Evolutionary conservation across 2,329 filamentous ascomycete genomes (phyloP).

Genomic region (Allantophomopsis cytisporea): DNA sequence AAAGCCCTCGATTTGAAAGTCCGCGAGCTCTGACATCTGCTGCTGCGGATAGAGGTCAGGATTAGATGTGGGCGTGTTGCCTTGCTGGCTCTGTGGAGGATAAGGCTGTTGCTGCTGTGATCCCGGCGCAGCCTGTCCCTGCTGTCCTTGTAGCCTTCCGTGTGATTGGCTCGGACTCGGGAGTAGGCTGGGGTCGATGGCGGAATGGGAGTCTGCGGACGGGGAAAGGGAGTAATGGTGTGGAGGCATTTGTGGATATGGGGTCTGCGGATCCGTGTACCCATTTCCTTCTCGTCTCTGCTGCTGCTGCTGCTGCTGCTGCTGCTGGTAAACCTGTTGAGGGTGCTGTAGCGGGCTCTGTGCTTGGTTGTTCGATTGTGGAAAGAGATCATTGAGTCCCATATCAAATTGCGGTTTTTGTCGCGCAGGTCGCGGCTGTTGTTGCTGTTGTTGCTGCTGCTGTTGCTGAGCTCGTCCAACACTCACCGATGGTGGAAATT

Average conservation of each 20-base stretch:
- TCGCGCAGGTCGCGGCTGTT: conserved; percentile 4
- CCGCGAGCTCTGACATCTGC: conserved; percentile 5
- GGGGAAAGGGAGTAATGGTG: conserved; percentile 13
- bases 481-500: conserved; percentile 1
- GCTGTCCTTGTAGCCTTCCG: not conserved
- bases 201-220: conserved; percentile 7
- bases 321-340: not conserved
- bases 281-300: too few species aligned
- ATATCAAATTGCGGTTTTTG: conserved; percentile 18
- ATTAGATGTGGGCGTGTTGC: too few species aligned
- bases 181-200: conserved; percentile 15
- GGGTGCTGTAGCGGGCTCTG: not conserved
- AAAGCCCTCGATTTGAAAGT: conserved; percentile 9
- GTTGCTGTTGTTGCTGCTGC: conserved; percentile 7
- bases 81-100: conserved; percentile 9
- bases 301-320: too few species aligned
- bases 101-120: conserved; percentile 3
- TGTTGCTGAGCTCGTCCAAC: conserved; percentile 2
- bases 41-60: too few species aligned
- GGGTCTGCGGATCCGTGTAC: conserved; percentile 1
- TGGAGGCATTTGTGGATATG: conserved; percentile 3
- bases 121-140: conserved; percentile 3
- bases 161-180: conserved; percentile 7
- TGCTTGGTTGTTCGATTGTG: not conserved
- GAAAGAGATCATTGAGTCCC: conserved; percentile 17